Conservation (phyloP, 257 asterid species). For the Plantago elongata region DNA sequence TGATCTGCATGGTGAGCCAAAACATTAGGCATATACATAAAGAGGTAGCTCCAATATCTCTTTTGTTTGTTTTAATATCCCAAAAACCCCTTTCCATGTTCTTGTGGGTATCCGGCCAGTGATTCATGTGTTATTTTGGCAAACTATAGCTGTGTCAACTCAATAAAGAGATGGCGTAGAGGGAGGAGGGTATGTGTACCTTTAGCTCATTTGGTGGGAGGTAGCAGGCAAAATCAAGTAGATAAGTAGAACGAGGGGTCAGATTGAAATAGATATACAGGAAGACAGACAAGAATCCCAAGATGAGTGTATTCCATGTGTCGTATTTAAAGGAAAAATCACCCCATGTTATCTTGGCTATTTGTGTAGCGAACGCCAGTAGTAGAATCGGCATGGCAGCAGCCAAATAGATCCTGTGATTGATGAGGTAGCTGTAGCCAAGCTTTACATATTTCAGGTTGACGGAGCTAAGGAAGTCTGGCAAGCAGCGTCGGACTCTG, state of each 20-base stretch:
- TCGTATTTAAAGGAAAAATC: conserved; percentile 24
- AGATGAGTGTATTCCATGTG: conserved; percentile 21
- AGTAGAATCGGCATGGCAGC: conserved; percentile 32
- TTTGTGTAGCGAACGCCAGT: conserved; percentile 28
- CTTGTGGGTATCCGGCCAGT: not conserved
- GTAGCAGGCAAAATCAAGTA: conserved; percentile 51
- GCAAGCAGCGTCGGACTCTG: conserved; percentile 49
- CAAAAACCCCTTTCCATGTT: not conserved
- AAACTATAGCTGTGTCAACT: too few species aligned
- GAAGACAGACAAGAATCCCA: conserved; percentile 38
- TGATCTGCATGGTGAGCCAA: conserved; percentile 28
- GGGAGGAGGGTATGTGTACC: conserved; percentile 26
- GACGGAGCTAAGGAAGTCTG: conserved; percentile 50
- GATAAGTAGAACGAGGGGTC: conserved; percentile 46
- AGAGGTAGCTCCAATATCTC: not conserved
- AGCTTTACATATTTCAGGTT: conserved; percentile 56
- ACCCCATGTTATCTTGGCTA: conserved; percentile 33
- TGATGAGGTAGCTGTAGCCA: conserved; percentile 54
- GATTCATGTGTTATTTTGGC: too few species aligned
- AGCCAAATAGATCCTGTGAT: conserved; percentile 29
- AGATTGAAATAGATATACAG: conserved; percentile 32
- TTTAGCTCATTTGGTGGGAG: conserved; percentile 56
- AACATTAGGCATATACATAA: not conserved
- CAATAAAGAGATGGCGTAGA: not conserved
- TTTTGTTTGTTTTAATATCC: not conserved